Conservation (phyloP, 495 filamentous ascomycete genomes). For the Cetradonia linearis region DNA sequence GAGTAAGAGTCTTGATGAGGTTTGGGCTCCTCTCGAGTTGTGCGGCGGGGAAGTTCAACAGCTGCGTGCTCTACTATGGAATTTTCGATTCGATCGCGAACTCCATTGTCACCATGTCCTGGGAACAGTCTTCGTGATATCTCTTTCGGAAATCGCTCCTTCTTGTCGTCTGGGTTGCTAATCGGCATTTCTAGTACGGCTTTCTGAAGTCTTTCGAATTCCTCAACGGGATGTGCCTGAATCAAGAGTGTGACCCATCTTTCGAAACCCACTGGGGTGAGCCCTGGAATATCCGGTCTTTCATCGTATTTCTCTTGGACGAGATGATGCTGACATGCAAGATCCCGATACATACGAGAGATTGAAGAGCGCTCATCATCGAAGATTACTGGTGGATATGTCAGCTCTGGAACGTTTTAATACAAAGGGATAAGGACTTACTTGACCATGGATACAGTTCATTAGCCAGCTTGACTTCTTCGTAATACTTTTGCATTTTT, state of each 20-base stretch:
- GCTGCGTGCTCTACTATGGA: slow-evolving; percentile 39
- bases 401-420: background rate
- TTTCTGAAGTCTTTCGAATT: slow-evolving; percentile 63
- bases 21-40: slow-evolving; percentile 23
- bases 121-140: slow-evolving; percentile 67
- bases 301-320: slow-evolving; percentile 52
- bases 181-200: slow-evolving; percentile 68
- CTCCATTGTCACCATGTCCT: slow-evolving; percentile 29
- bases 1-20: slow-evolving; percentile 20
- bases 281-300: slow-evolving; percentile 58
- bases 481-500: slow-evolving; percentile 74
- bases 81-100: slow-evolving; percentile 37
- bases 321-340: slow-evolving; percentile 72
- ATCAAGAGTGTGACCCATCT: slow-evolving; percentile 67
- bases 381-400: slow-evolving; percentile 36
- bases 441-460: slow-evolving; percentile 62
- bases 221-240: slow-evolving; percentile 65
- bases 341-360: slow-evolving; percentile 62
- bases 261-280: slow-evolving; percentile 74
- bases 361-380: slow-evolving; percentile 47
- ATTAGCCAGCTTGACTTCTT: slow-evolving; percentile 46
- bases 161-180: slow-evolving; percentile 57
- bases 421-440: slow-evolving; percentile 19
- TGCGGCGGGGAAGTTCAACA: slow-evolving; percentile 39
- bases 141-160: slow-evolving; percentile 70